Evolutionary conservation across 139 green algal species (phyloP), one percentile per base, ranked within the genome.

Genomic region (Picochlorum sp.): DNA sequence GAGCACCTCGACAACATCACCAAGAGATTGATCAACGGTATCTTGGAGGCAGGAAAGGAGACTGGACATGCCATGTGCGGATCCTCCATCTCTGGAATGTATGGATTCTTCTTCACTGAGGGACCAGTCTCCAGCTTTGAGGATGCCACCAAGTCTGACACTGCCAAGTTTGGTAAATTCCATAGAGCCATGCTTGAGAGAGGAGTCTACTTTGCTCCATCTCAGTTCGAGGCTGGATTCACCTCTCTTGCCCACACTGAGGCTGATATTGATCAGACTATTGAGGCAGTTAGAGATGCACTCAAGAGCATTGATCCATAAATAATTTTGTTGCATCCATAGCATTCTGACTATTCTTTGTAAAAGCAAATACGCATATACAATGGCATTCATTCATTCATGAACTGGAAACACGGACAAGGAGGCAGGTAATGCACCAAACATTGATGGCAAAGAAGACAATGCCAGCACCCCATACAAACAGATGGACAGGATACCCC

Each of bases 41-140:
- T 99, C 56, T 54, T 97, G 50, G 78, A 84, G 4, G 90, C 87
- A 14, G 94, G 70, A 61, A 76, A 75, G 45, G 90, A 92, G 68
- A 78, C 83, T 6, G 94, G 94, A 38, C 91, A 98, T 66, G 84
- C 80, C 6, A 78, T 97, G 67, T 89, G 74, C 64, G 94, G 87
- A 26, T 81, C 86, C 46, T 79, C 83, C 87, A 98, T 99, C 81
- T 82, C 64, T 60, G 93, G 87, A 71, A 99, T 99, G 94, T 99
- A 98, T 76, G 94, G 94, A 62, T 97, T 99, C 80, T 99, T 98
- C 88, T 99, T 99, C 87, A 89, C 75, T 64, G 80, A 93, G 63
- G 90, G 88, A 28, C 92, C 93, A 20, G 81, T 99, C 24, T 81
- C 57, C 18, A 85, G 61, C 69, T 97, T 92, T 72, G 85, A 91